Base-by-base conservation (phyloP, 2,329 filamentous ascomycete species). In the Phialemoniopsis sp. region DNA sequence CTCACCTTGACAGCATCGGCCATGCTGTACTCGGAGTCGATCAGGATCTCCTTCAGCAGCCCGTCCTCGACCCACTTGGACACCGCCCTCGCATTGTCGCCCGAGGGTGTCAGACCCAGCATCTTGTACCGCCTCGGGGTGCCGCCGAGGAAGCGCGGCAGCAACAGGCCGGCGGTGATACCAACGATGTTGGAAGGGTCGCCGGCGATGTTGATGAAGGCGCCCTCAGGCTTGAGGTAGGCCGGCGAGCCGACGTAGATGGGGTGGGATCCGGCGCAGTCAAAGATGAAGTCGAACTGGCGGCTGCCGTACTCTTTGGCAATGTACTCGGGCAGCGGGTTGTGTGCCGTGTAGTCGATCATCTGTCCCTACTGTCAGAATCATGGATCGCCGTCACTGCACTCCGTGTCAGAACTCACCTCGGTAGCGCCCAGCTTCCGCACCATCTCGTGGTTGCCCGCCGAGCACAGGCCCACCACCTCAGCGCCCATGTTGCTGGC, bases 401-500 rank as follows among this genome's bases (percentile, higher is more conserved):
- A n/a, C n/a, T n/a, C n/a, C n/a, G n/a, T n/a, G n/a, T n/a, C n/a
- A n/a, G n/a, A n/a, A n/a, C 54, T 37, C n/a, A 71, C 64, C 49
- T 71, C 66, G 44, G 74, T 66, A 1, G 67, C 73, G 1, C 74
- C 73, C 5, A 78, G 50, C 2, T 51, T 44, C 41, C 48, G 61
- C 2, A 76, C 71, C 46, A 75, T 49, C 2, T 63, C 66, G 5
- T 49, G 59, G 35, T 76, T 77, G 32, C 47, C 57, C 3, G 55
- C 63, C 2, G 70, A 73, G 50, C 73, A 77, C 10, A 75, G 62
- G 0, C 56, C 73, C 2, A 66, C 65, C 2, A 78, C 62, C 36
- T 57, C 51, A 3, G 69, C 72, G 1, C 57, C 52, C 37, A 56
- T 44, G 31, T 66, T 59, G 44, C 70, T 59, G 47, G 56, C 44